These are phyloP conservation scores for Lupinus albus DNA, from an alignment of 306 rosid species.

Conservation along the genomic window DNA sequence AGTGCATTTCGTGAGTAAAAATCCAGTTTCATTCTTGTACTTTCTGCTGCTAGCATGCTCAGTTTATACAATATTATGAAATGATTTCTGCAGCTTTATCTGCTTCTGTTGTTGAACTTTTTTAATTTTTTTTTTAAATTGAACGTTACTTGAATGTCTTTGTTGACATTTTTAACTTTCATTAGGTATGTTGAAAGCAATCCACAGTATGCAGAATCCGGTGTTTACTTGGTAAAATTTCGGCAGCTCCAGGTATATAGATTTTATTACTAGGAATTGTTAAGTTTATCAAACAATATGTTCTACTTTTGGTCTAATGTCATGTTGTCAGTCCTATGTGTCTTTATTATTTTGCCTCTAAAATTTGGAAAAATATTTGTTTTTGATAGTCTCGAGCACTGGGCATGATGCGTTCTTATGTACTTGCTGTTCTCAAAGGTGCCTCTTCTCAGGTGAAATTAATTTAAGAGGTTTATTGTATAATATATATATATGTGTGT, in stretches of 20 bases:
- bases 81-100: constrained; percentile 19
- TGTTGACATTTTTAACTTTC: constrained; percentile 35
- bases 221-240: constrained; percentile 94
- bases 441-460: constrained; percentile 93
- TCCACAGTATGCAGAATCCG: constrained; percentile 95
- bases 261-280: constrained; percentile 24
- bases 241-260: constrained; percentile 88
- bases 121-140: no score
- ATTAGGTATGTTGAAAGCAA: constrained; percentile 89
- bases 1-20: constrained; percentile 90
- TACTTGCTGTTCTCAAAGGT: constrained; percentile 79
- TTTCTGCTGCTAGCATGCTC: constrained; percentile 21
- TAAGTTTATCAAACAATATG: constrained; percentile 23
- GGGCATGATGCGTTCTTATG: constrained; percentile 94
- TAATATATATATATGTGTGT: constrained; percentile 13
- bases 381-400: constrained; percentile 86
- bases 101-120: constrained; percentile 24
- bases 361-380: constrained; percentile 42
- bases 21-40: constrained; percentile 30
- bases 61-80: neutral
- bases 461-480: constrained; percentile 37
- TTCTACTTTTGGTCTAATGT: constrained; percentile 4
- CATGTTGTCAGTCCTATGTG: constrained; percentile 26
- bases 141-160: neutral
- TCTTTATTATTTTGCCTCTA: constrained; percentile 20